These are phyloP conservation scores for Spathaspora hagerdaliae DNA, from an alignment of 805 yeast genomes.

Conservation along the genomic window DNA sequence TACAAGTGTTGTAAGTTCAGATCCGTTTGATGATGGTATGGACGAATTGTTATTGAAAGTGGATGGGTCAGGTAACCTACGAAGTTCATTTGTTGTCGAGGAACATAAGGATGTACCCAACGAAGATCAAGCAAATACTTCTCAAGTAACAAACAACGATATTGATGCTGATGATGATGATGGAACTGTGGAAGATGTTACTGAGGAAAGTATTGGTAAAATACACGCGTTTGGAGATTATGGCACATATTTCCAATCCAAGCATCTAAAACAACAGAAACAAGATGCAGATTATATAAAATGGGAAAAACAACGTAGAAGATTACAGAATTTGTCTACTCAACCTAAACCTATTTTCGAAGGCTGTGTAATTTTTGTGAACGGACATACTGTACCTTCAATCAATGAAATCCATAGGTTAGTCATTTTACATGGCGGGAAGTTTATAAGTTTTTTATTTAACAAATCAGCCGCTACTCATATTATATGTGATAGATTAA, in stretches of 20 bases:
- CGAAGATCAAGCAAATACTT: not conserved
- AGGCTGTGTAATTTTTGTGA: slow-evolving; percentile 70
- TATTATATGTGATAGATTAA: slow-evolving; percentile 72
- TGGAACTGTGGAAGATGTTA: not conserved
- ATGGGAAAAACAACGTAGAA: slow-evolving; percentile 42
- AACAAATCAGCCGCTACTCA: slow-evolving; percentile 79
- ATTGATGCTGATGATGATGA: slow-evolving; percentile 4
- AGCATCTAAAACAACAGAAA: slow-evolving; percentile 57
- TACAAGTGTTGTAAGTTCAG: slow-evolving; percentile 10
- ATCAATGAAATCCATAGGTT: slow-evolving; percentile 65
- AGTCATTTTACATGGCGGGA: slow-evolving; percentile 78
- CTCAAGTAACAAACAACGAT: slow-evolving; percentile 10
- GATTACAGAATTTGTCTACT: slow-evolving; percentile 1
- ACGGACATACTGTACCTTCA: slow-evolving; percentile 87
- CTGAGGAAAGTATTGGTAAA: slow-evolving; percentile 28
- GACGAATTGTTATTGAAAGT: slow-evolving; percentile 12
- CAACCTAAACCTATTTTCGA: slow-evolving; percentile 44
- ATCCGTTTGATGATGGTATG: slow-evolving; percentile 21
- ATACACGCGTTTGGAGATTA: slow-evolving; percentile 61
- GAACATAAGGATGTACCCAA: not conserved
- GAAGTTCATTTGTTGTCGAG: slow-evolving; percentile 2
- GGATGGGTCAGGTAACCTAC: not conserved
- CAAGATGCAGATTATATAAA: slow-evolving; percentile 47
- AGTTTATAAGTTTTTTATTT: slow-evolving; percentile 60
- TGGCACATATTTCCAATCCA: slow-evolving; percentile 59